Evolutionary conservation across 257 asterid species (phyloP), one percentile per base, ranked within the genome.

Genomic region (Misopates orontium): DNA sequence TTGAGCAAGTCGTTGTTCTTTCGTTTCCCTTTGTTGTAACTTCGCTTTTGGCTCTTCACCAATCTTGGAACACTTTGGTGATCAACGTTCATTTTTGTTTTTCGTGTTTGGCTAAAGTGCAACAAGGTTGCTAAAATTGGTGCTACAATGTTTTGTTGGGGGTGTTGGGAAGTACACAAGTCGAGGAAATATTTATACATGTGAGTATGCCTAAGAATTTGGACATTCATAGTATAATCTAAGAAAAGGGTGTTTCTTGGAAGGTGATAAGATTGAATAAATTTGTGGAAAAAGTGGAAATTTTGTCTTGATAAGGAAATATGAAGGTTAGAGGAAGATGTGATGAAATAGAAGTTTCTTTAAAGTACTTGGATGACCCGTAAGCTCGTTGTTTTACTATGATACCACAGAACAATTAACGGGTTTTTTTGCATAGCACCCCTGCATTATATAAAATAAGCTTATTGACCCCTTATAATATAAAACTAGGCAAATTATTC

Each of bases 331-430:
- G 53, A 66, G 84, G 95, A 90, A 87, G 79, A 19, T 52, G 20
- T 12, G 47, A 53, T 55, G n/a, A 24, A 49, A 64, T 64, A 61
- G 89, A 84, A 77, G 89, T 56, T 80, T 83, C 84, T 40, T 11
- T 57, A 11, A 5, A 31, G 44, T 78, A 20, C 86, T 82, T 88
- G 78, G 68, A 59, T 74, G 91, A 85, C 93, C 85, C 86, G 90
- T 36, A 84, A 78, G 62, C 75, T 64, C 75, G 32, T 39, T 12
- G 60, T 53, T 68, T 68, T 66, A 71, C 68, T 64, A 48, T 71
- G 62, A 44, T 60, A 36, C 48, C 3, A 57, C 16, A 0, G n/a
- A 8, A 5, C 1, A 31, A 32, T n/a, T n/a, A n/a, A n/a, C n/a
- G n/a, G n/a, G n/a, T n/a, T n/a, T n/a, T n/a, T n/a, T n/a, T n/a